Base-by-base conservation (phyloP, 371 early-diverging fungal genomes). In the Mortierella sp. region DNA sequence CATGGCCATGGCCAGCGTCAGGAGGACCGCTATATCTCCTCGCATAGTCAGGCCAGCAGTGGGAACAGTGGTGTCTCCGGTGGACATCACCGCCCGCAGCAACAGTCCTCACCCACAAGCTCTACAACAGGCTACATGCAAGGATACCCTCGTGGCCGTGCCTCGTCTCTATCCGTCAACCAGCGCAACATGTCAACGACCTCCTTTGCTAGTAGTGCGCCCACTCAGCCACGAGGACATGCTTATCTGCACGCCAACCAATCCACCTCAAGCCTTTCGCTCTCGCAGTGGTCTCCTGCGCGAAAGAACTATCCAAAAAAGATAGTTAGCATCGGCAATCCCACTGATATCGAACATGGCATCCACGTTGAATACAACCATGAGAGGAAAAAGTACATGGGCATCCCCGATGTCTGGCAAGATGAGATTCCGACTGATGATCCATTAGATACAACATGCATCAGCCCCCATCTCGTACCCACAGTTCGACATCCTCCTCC, bases 331-430 rank as follows among this genome's bases (percentile, higher is more conserved):
- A 90, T 90, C 44, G 84, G 90, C 44, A 85, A 86, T 45, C 90
- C 90, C 11, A 90, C 90, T 1, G 85, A 87, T 60, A 84, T 90
- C 53, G 89, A 90, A 64, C 90, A 90, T 60, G 89, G 90, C 15
- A 88, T 90, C 71, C 90, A 90, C 82, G 88, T 90, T 7, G 90
- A 89, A 53, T 90, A 85, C 66, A 85, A 90, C 62, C 76, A 73
- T 51, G 83, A 87, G 28, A 85, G 85, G 61, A 88, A 89, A 45
- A 86, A 87, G 75, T 90, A 84, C 57, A 87, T 89, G 89, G 90
- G 90, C 7, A 82, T 90, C 55, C 90, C 90, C 25, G 90, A 90
- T 70, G 90, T 90, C 29, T 90, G 90, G 90, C 83, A 84, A 56
- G 83, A 86, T 29, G 82, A 84, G 47, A 64, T 90, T 43, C 90